Evolutionary conservation across 805 yeast species (phyloP), one percentile per base, ranked within the genome.

Genomic region (Cyberlindnera mississippiensis): DNA sequence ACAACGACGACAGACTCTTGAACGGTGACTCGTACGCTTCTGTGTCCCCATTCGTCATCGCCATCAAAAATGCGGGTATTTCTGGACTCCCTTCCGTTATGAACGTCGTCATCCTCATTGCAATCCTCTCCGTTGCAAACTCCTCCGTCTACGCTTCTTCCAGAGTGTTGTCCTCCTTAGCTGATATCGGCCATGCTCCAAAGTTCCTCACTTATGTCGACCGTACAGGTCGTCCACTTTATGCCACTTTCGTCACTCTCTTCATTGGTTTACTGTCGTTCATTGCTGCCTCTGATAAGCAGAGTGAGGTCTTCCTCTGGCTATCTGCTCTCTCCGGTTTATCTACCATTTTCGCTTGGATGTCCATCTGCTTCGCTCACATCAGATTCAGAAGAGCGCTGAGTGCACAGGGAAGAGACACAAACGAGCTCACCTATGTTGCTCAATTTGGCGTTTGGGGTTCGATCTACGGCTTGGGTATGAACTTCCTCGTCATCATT

Each of bases 1-100:
- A 75, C 45, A 69, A 68, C 48, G 80, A 79, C 56, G 71, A 73
- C 30, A 51, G 62, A 36, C 68, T 83, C 46, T 30, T 63, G 37
- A 72, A 78, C 38, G 60, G 66, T 9, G 40, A 64, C n/a, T 64
- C 76, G 2, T 68, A 69, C 33, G 88, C 90, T 3, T 73, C 82
- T 31, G 89, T 91, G 16, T 83, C 93, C 13, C 95, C 96, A 30
- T 86, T 85, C 55, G 90, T 85, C 40, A 80, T 85, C 56, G 96
- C 95, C 36, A 81, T 86, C 55, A 74, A 74, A 48, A 75, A 73
- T 51, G 85, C 88, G 14, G 62, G 71, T 15, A 85, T 86, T 48
- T 54, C 60, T 8, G 90, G 78, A 1, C 66, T 87, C 48, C 89
- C 89, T 29, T 84, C 82, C 51, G 72, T 88, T 37, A 69, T 88